These are phyloP conservation scores for Rhizopus arrhizus DNA, from an alignment of 371 early-diverging fungal genomes.

Conservation along the genomic window DNA sequence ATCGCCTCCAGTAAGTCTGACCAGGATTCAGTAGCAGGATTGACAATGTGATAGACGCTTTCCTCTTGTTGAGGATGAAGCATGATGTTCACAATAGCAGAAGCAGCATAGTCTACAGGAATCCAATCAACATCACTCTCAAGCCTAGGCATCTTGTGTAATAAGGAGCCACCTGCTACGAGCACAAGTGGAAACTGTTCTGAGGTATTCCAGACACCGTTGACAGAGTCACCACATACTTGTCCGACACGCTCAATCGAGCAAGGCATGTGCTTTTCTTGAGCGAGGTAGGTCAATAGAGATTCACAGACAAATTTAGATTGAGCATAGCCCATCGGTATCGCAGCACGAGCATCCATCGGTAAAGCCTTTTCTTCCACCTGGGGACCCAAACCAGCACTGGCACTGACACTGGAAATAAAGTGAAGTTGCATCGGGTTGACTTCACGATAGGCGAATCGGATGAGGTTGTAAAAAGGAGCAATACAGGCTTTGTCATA, in stretches of 20 bases:
- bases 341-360: constrained; percentile 29
- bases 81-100: constrained; percentile 39
- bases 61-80: constrained; percentile 14
- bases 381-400: constrained; percentile 4
- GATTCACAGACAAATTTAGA: constrained; percentile 47
- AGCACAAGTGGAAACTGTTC: constrained; percentile 49
- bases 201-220: constrained; percentile 47
- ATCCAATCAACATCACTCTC: constrained; percentile 40
- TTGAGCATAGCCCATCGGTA: constrained; percentile 48
- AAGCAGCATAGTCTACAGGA: constrained; percentile 37
- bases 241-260: constrained; percentile 49
- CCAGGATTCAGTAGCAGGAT: constrained; percentile 31
- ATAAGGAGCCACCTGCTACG: constrained; percentile 33
- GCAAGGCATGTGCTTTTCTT: constrained; percentile 37
- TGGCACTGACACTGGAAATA: constrained; percentile 39
- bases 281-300: constrained; percentile 30
- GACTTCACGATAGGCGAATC: constrained; percentile 32
- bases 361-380: constrained; percentile 32
- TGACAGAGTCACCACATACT: constrained; percentile 41
- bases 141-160: constrained; percentile 34
- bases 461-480: constrained; percentile 36
- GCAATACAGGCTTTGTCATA: constrained; percentile 38
- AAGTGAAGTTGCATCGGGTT: constrained; percentile 42
- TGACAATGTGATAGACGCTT: constrained; percentile 41
- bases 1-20: constrained; percentile 25